phyloP scores from a whole-genome alignment of 345 rosid species.

The Pelargonium nanum region DNA sequence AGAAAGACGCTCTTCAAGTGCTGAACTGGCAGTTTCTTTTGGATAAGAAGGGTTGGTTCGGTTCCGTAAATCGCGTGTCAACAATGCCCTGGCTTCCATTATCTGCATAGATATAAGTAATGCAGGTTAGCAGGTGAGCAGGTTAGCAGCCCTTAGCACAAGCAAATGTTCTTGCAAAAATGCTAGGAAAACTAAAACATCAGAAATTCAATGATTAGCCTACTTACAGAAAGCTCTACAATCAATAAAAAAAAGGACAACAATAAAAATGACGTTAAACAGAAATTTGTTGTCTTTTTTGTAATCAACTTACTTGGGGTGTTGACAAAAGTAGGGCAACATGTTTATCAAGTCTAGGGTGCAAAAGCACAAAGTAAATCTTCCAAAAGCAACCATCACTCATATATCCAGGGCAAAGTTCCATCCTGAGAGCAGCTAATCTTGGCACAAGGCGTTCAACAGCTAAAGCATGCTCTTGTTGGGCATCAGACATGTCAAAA shows the following conservation, averaged over 20 bases:
- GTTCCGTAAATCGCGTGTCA: conserved; percentile 44
- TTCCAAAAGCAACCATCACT: conserved; percentile 89
- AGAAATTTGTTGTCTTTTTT: not conserved
- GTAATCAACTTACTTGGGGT: conserved; percentile 41
- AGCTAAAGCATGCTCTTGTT: conserved; percentile 87
- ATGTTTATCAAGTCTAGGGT: conserved; percentile 63
- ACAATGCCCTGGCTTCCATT: conserved; percentile 69
- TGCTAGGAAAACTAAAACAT: not conserved
- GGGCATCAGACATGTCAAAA: conserved; percentile 88
- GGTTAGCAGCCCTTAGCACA: not conserved
- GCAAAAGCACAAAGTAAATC: conserved; percentile 84
- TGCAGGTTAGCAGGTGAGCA: not conserved
- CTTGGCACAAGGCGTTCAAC: conserved; percentile 72
- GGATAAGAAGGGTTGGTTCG: conserved; percentile 16
- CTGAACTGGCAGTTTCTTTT: conserved; percentile 19
- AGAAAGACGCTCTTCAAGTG: conserved; percentile 23
- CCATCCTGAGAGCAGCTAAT: conserved; percentile 72
- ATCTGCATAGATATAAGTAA: conserved; percentile 32
- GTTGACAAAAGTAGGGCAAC: conserved; percentile 73
- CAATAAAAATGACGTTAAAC: not conserved
- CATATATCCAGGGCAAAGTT: conserved; percentile 89
- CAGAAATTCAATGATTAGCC: not conserved
- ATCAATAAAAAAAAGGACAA: not conserved
- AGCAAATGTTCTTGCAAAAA: not conserved
- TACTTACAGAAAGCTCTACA: not conserved